Conservation (phyloP, 192 early-diverging fungal genomes). For the Backusella luteola region DNA sequence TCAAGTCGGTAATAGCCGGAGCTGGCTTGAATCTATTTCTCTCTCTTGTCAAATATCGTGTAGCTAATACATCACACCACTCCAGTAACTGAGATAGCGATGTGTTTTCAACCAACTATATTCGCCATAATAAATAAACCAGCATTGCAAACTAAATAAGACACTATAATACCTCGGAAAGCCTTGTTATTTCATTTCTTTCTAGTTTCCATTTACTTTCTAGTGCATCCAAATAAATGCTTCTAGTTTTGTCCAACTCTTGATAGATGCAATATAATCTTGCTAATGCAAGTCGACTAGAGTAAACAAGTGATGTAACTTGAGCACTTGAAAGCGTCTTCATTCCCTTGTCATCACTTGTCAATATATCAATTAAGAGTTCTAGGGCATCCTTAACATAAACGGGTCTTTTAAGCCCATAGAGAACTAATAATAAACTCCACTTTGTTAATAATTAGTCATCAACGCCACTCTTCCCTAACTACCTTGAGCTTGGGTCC, state of each 20-base stretch:
- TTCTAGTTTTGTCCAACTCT: constrained; percentile 16
- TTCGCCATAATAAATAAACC: neutral
- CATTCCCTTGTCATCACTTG: neutral
- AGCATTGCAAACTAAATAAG: neutral
- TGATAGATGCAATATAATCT: constrained; percentile 34
- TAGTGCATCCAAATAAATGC: constrained; percentile 35
- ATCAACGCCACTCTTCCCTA: neutral
- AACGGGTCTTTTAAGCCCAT: constrained; percentile 26
- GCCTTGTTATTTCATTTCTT: constrained; percentile 20
- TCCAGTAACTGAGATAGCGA: constrained; percentile 6
- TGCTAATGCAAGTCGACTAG: constrained; percentile 39
- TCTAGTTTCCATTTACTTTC: constrained; percentile 41
- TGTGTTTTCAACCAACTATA: neutral
- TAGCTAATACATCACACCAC: neutral
- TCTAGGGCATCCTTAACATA: constrained; percentile 34
- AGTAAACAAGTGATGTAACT: constrained; percentile 36
- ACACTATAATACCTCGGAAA: constrained; percentile 32
- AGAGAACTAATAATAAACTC: constrained; percentile 29
- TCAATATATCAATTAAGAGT: constrained; percentile 28
- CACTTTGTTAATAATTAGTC: neutral
- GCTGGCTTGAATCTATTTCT: constrained; percentile 6
- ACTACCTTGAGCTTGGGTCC: neutral
- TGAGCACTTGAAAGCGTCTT: constrained; percentile 30
- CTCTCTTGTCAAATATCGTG: constrained; percentile 10
- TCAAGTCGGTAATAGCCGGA: neutral